Base-by-base conservation (phyloP, 2,329 filamentous ascomycete species). In the Fusarium torulosum region DNA sequence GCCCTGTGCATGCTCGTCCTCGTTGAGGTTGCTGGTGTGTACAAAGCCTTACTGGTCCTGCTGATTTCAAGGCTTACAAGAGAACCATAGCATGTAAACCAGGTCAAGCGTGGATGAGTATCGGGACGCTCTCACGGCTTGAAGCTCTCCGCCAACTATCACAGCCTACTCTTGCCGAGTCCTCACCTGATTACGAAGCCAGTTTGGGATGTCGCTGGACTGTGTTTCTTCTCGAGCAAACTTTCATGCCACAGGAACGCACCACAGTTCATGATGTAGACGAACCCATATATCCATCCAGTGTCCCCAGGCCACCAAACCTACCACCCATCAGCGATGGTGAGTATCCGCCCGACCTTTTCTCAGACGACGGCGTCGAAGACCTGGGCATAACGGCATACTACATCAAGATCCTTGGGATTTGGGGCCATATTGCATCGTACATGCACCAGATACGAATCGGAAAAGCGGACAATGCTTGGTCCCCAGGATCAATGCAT, bases 51-150 rank as follows among this genome's bases (percentile, higher is more conserved):
- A 17, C 2, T 7, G 6, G 11, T 5, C 2, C 14, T 3, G 6
- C n/a, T 6, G 6, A 29, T 9, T 1, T 1, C 1, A 0, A 6
- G 11, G 1, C 6, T 47, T 10, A 27, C 29, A 0, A 7, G 10
- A 29, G 10, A 0, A 7, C 4, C 14, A 1, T 17, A 61, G 58
- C 56, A 4, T 61, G 58, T 21, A 61, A 54, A 1, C 56, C 58
- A 31, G 56, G 56, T 2, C 35, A 23, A 10, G 58, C 58, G 1
- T 61, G 58, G 58, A 61, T 61, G 58, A 61, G 40, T 1, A 61
- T 61, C 3, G 58, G 58, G 14, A 61, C 56, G 2, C 51, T 61
- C 14, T 61, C 58, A 8, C 19, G 46, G 0, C 47, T 61, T 1
- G 58, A 61, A 14, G 46, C 44, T 21, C 11, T 61, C 0, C 58